phyloP scores from a whole-genome alignment of 805 yeast genomes.

The Sugiyamaella qingdaonensis region DNA sequence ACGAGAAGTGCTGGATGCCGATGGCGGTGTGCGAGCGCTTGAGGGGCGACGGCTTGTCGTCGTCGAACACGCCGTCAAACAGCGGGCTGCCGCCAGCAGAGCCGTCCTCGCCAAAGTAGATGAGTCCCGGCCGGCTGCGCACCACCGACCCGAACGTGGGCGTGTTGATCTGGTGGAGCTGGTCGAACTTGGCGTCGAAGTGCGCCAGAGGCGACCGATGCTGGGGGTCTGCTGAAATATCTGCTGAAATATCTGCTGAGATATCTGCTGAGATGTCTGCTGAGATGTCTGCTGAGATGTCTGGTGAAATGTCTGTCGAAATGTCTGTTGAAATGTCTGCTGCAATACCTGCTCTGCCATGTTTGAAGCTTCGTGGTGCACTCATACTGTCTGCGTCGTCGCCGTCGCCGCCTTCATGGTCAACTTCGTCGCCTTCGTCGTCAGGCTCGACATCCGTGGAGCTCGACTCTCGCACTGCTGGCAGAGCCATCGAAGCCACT shows the following conservation, averaged over 20 bases:
- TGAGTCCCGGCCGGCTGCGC: background rate
- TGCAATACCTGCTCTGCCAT: too few relatives aligned
- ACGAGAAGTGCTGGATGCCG: conserved; percentile 23
- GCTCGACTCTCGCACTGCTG: conserved; percentile 9
- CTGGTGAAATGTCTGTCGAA: too few relatives aligned
- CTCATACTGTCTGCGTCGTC: background rate
- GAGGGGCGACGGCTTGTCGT: conserved; percentile 12
- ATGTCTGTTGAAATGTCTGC: too few relatives aligned
- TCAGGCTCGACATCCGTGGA: conserved; percentile 20
- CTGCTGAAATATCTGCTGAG: too few relatives aligned
- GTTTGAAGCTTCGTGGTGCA: too few relatives aligned
- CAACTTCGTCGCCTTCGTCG: background rate
- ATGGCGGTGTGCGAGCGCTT: conserved; percentile 25
- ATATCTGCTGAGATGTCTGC: too few relatives aligned
- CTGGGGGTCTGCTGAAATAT: too few relatives aligned
- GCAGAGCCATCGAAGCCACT: background rate
- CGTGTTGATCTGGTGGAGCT: background rate
- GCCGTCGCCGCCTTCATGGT: background rate
- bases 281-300: too few relatives aligned
- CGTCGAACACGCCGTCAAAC: conserved; percentile 1
- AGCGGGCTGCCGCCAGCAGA: background rate
- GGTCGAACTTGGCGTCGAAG: background rate
- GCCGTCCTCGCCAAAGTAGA: conserved; percentile 9
- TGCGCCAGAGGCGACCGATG: background rate
- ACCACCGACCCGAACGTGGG: background rate